Conservation (phyloP, 2,329 filamentous ascomycete genomes). For the Talaromyces sp. region DNA sequence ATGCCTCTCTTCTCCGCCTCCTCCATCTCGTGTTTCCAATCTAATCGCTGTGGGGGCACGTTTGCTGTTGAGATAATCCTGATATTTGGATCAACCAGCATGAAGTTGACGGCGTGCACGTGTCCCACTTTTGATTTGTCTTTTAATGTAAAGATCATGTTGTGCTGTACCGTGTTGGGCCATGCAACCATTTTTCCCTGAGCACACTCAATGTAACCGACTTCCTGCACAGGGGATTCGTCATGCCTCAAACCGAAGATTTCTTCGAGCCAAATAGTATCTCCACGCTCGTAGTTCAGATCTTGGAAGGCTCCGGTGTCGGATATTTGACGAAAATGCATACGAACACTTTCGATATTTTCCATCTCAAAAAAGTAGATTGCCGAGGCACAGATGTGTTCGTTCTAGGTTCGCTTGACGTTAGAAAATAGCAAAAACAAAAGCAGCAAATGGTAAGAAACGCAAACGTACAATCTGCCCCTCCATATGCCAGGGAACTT, state of each 20-base stretch:
- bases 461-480: conserved; percentile 38
- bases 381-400: conserved; percentile 61
- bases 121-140: conserved; percentile 53
- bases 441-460: not conserved
- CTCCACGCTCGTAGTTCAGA: conserved; percentile 29
- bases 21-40: conserved; percentile 40
- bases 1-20: not conserved
- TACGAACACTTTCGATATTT: conserved; percentile 54
- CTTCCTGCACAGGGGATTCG: conserved; percentile 25
- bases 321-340: conserved; percentile 51
- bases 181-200: conserved; percentile 26
- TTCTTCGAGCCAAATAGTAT: conserved; percentile 31
- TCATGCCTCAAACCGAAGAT: conserved; percentile 28
- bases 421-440: not conserved
- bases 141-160: conserved; percentile 49
- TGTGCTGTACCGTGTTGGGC: conserved; percentile 48
- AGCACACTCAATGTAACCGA: conserved; percentile 22
- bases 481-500: conserved; percentile 48
- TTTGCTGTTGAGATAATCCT: conserved; percentile 54
- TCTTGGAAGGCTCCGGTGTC: conserved; percentile 29
- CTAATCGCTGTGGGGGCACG: conserved; percentile 50
- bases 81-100: conserved; percentile 56
- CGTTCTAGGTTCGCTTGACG: conserved; percentile 45
- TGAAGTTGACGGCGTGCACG: conserved; percentile 54
- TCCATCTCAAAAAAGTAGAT: conserved; percentile 60